phyloP scores from a whole-genome alignment of 2,329 filamentous ascomycete genomes.

The Bipolaris oryzae region DNA sequence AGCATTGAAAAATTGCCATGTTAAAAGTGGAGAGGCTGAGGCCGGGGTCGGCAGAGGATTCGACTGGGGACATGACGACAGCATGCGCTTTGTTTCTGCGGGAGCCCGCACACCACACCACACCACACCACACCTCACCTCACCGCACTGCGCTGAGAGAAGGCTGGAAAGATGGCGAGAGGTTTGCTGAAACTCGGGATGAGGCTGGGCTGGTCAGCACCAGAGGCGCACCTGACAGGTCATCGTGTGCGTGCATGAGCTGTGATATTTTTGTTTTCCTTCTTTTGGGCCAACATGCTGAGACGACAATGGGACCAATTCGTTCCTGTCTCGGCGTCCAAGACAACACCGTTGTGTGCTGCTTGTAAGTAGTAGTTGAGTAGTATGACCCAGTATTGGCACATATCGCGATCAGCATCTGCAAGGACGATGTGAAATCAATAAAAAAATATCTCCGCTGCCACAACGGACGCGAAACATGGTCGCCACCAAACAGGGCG shows the following conservation, averaged over 20 bases:
- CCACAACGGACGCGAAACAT: conserved; percentile 9
- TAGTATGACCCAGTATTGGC: background rate
- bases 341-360: background rate
- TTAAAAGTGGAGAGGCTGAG: conserved; percentile 8
- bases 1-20: conserved; percentile 2
- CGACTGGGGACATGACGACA: conserved; percentile 17
- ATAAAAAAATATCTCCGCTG: conserved; percentile 16
- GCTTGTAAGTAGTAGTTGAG: no score
- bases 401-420: conserved; percentile 2
- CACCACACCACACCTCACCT: conserved; percentile 8
- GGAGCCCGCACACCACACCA: conserved; percentile 15
- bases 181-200: conserved; percentile 1
- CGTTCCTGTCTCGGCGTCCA: background rate
- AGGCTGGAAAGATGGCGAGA: conserved; percentile 5
- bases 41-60: background rate
- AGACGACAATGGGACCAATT: background rate
- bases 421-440: conserved; percentile 2
- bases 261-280: no score
- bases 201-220: conserved; percentile 5
- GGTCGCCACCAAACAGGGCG: conserved; percentile 10
- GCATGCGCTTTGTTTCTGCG: conserved; percentile 22
- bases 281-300: background rate
- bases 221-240: background rate
- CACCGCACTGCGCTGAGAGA: conserved; percentile 5
- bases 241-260: background rate